Conservation (phyloP, 2,329 filamentous ascomycete genomes). For the Intubia oerlemansii region DNA sequence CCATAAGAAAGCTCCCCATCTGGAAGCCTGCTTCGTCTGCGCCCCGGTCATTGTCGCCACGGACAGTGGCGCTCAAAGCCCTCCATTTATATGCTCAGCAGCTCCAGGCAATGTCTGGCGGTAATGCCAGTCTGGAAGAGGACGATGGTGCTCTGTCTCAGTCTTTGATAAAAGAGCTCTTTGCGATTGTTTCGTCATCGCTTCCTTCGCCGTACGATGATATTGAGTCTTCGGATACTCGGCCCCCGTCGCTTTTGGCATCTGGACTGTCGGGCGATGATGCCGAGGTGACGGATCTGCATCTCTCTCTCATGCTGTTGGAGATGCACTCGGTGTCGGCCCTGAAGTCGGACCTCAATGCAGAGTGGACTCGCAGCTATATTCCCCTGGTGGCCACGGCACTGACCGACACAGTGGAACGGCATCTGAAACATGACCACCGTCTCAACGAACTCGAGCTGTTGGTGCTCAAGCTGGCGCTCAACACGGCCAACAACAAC, state of each 20-base stretch:
- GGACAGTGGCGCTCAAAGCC: slow-evolving; percentile 40
- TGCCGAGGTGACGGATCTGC: slow-evolving; percentile 8
- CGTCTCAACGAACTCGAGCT: slow-evolving; percentile 17
- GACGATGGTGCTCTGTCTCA: slow-evolving; percentile 24
- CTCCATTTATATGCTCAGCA: slow-evolving; percentile 35
- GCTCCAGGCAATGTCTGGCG: slow-evolving; percentile 24
- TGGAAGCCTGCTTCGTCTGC: slow-evolving; percentile 30
- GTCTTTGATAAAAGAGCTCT: slow-evolving; percentile 25
- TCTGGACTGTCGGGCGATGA: too few species aligned
- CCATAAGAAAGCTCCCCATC: slow-evolving; percentile 28
- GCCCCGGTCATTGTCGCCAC: slow-evolving; percentile 29
- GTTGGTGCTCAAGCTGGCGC: slow-evolving; percentile 45
- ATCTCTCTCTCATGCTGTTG: slow-evolving; percentile 15
- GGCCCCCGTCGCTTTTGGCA: too few species aligned
- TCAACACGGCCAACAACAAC: slow-evolving; percentile 76
- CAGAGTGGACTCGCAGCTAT: slow-evolving; percentile 25
- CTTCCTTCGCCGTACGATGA: slow-evolving; percentile 11
- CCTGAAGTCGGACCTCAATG: slow-evolving; percentile 20
- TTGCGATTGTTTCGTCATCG: slow-evolving; percentile 19
- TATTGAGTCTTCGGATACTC: too few species aligned
- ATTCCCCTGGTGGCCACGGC: slow-evolving; percentile 29
- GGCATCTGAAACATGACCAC: slow-evolving; percentile 12
- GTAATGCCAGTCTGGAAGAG: slow-evolving; percentile 7
- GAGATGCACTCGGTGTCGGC: slow-evolving; percentile 30
- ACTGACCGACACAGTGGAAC: slow-evolving; percentile 15